Base-by-base conservation (phyloP, 371 early-diverging fungal species). In the Mycotypha africana region DNA sequence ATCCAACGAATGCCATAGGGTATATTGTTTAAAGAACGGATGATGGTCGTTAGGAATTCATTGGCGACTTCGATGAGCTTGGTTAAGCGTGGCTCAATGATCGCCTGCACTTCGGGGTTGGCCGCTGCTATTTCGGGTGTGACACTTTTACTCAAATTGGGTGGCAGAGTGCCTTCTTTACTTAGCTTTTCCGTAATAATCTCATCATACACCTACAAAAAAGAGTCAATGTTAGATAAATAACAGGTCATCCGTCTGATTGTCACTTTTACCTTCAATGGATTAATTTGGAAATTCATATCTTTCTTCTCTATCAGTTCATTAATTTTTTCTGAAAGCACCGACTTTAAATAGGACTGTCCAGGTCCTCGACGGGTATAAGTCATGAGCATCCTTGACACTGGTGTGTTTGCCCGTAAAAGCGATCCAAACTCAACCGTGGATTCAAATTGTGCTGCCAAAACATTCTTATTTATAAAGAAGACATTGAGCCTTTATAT, bases 1-100 rank as follows among this genome's bases (percentile, higher is more conserved):
- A 95, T 89, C 94, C 94, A 95, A 15, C 93, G 79, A 60, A 95
- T 93, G 21, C 94, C 95, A 53, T 90, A 92, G 2, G 95, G 95
- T 4, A 89, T 85, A 42, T 83, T 75, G 39, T 91, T 86, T 16
- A 86, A 62, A 4, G 85, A 82, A 14, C 67, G 70, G 31, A 93
- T 75, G 38, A 95, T 91, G 12, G 85, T 86, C 22, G 76, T 72
- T 26, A 95, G 60, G 53, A 93, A 91, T 9, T 70, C 62, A 45
- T 79, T 78, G 17, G 92, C 86, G 35, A 93, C 89, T 26, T 92
- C 89, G 70, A 84, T 86, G 32, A 97, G 67, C 69, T 85, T 86
- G 42, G 74, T 73, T 6, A 92, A 49, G n/a, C 95, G 78, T 4
- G 95, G 93, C 26, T 70, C 78, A 39, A 95, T 82, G 15, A 91